Conservation (phyloP, 176 grass and related monocot genomes). For the Puya raimondii region DNA sequence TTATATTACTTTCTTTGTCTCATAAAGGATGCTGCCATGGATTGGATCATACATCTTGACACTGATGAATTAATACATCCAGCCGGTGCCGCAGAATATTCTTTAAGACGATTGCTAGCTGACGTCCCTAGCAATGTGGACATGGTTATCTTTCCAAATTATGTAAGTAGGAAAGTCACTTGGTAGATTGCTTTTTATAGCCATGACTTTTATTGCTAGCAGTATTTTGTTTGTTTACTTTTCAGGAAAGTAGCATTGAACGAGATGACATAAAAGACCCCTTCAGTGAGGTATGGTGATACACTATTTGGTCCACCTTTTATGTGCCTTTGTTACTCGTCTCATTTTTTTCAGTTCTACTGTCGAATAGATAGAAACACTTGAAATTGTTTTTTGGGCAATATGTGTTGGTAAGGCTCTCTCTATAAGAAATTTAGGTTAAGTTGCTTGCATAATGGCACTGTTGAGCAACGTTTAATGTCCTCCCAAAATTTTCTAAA, state of each 20-base stretch:
- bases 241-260: constrained; percentile 84
- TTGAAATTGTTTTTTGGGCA: neutral
- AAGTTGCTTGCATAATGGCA: neutral
- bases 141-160: constrained; percentile 97
- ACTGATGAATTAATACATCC: constrained; percentile 90
- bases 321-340: neutral
- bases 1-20: constrained; percentile 5
- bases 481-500: neutral
- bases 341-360: neutral
- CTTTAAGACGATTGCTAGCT: constrained; percentile 48
- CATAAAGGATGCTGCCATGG: constrained; percentile 65
- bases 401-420: neutral
- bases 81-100: constrained; percentile 63
- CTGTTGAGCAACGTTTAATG: neutral
- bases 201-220: neutral
- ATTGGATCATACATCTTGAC: constrained; percentile 98
- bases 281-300: constrained; percentile 65
- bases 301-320: neutral
- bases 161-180: constrained; percentile 44
- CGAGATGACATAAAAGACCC: constrained; percentile 77
- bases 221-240: constrained; percentile 12
- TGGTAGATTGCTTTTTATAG: neutral
- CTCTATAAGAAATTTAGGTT: neutral
- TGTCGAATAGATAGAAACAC: neutral
- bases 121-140: constrained; percentile 65